Base-by-base conservation (phyloP, 129 eudicot genomes). In the Deinandra increscens region DNA sequence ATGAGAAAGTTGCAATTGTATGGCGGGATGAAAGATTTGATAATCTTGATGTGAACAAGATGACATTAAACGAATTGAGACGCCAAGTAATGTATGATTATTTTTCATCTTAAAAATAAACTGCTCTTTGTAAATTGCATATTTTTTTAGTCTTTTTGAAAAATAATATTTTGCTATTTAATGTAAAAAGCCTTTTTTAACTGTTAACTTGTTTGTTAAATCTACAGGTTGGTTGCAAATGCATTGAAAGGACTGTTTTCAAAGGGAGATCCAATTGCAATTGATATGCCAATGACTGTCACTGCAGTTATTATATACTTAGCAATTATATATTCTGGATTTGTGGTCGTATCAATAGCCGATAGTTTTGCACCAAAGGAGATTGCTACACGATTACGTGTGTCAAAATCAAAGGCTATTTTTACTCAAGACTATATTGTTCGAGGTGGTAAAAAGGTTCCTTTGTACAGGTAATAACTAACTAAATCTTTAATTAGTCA, bases 231-330 rank as follows among this genome's bases (percentile, higher is more conserved):
- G 78, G 93, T 89, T 43, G 97, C 97, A 50, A 85, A 86, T 82
- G 90, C 99, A 66, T 76, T 94, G 61, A 89, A 75, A 70, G 33
- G 68, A 33, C 37, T 63, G 75, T 94, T 85, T 84, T 41, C 83
- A 45, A 85, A 69, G 84, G 99, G 96, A 74, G 97, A 89, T 78
- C 85, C 87, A 4, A 87, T 94, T 81, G 99, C 97, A 61, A 94
- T 94, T 59, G 97, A 87, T 76, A 94, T 94, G 99, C 96, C 95
- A 48, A 94, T 94, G 99, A 89, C 99, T 8, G 87, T 76, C 59
- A 87, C 60, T 79, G 97, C 99, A 34, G 99, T 89, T 65, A 80
- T 89, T 71, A 71, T 94, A 77, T 94, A 94, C 81, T 80, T 94
- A 77, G 97, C 99, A 5, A 81, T 87, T 34, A 64, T 94, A 55